Base-by-base conservation (phyloP, 2,329 filamentous ascomycete genomes). In the Neofusicoccum laricinum region DNA sequence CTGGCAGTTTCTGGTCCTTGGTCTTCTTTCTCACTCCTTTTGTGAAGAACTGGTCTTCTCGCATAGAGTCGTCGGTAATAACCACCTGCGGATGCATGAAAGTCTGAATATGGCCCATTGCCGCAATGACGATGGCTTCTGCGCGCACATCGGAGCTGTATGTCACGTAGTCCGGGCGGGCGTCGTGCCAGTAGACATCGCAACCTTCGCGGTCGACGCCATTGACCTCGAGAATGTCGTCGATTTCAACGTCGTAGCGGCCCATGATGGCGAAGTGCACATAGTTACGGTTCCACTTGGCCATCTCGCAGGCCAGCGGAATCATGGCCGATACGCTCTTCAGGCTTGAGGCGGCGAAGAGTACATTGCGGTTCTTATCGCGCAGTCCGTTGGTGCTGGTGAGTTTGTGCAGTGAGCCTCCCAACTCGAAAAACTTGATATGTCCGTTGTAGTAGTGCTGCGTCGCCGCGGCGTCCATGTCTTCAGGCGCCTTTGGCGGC, bases 301-400 rank as follows among this genome's bases (percentile, higher is more conserved):
- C 88, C 93, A 97, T 97, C 70, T 91, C 86, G 76, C 95, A 98
- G 5, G 93, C 92, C 72, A 97, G 81, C 0, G 93, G 92, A 36
- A 97, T 79, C 61, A 97, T 75, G 36, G 85, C 84, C 0, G 91
- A 85, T 15, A 88, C 86, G 72, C 91, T 95, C 74, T 85, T 85
- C 58, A 96, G 77, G 66, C 84, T 93, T 0, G 91, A 88, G 3
- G 90, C 88, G 4, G 88, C 89, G 73, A 97, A 97, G 2, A 97
- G 76, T 15, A 97, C 84, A 71, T 93, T 93, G 58, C 85, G 85
- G 71, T 90, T 91, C 41, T 78, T 73, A 36, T 73, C 67, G 61
- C 79, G 79, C 55, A 77, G 76, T 4, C 88, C 88, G 30, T 79
- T 78, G 0, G 85, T 87, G 19, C 76, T 79, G 7, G 81, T 74